Percentiles rank a stretch among this genome's conserved stretches.
Conservation (phyloP, 1,284 basidiomycete genomes). For the Erythrobasidium hasegawianum region DNA sequence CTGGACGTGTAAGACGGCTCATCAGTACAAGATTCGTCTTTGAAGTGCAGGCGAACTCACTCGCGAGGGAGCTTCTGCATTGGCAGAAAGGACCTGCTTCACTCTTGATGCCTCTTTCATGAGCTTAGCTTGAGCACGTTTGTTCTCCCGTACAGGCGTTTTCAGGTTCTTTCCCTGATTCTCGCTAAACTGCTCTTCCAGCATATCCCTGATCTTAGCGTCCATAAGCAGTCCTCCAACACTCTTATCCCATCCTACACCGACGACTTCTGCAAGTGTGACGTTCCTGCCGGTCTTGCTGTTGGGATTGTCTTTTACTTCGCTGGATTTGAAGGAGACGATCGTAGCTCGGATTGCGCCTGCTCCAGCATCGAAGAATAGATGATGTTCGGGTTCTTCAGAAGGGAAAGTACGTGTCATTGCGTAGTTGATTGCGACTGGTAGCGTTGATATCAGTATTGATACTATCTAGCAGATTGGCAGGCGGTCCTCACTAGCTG, state of each 20-base stretch:
- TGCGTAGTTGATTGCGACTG: conserved; percentile 86
- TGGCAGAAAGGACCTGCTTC: conserved; percentile 91
- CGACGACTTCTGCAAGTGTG: conserved; percentile 70
- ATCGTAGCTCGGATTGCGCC: conserved; percentile 82
- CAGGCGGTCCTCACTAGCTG: conserved; percentile 55
- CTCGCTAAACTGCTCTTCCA: conserved; percentile 71
- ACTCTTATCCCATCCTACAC: conserved; percentile 73
- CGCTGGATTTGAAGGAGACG: conserved; percentile 66
- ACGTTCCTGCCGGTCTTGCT: conserved; percentile 59
- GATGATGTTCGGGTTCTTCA: conserved; percentile 57
- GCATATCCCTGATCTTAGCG: conserved; percentile 72
- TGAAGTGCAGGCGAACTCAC: conserved; percentile 53
- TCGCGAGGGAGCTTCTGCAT: conserved; percentile 68
- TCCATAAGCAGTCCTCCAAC: conserved; percentile 81
- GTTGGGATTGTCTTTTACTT: conserved; percentile 46
- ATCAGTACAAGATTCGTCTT: background rate
- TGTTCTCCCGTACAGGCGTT: conserved; percentile 55
- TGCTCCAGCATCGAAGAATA: conserved; percentile 92
- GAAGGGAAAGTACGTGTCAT: conserved; percentile 82
- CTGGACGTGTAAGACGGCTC: conserved; percentile 48
- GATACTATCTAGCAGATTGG: background rate
- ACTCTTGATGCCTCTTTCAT: conserved; percentile 88
- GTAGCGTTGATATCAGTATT: background rate
- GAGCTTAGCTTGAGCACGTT: conserved; percentile 83
- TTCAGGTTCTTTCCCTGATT: conserved; percentile 49